These are phyloP conservation scores for Pseudogymnoascus sp. DNA, from an alignment of 2,329 filamentous ascomycete genomes.

Conservation along the genomic window DNA sequence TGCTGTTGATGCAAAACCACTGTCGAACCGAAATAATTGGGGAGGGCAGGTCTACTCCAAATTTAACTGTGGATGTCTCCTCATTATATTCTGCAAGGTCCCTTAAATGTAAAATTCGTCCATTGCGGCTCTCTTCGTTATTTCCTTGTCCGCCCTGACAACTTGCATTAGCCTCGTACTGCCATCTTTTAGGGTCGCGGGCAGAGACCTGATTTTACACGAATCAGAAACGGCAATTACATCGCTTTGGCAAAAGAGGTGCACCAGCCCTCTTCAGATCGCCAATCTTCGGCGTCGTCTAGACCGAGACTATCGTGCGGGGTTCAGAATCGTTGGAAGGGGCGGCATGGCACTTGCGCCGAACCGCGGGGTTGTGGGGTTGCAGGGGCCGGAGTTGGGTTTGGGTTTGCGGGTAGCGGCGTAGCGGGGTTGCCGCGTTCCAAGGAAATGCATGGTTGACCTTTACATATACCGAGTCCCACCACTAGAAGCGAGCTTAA, in stretches of 20 bases:
- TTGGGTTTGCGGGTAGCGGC: neutral
- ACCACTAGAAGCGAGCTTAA: neutral
- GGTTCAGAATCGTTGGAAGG: neutral
- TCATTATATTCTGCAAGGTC: neutral
- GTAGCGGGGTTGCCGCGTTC: neutral
- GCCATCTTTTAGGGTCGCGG: neutral
- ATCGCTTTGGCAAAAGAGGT: neutral
- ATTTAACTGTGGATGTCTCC: neutral
- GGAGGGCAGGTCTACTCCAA: neutral
- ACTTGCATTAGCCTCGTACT: neutral
- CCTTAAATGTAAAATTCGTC: neutral
- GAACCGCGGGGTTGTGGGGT: neutral
- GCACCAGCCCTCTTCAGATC: neutral
- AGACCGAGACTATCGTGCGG: neutral
- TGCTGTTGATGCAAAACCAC: neutral
- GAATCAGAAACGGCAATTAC: neutral
- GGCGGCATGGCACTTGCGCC: neutral
- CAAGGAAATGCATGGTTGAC: neutral
- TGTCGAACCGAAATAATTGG: neutral
- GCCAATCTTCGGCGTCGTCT: neutral
- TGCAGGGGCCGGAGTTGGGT: neutral
- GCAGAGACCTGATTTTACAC: neutral
- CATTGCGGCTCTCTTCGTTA: neutral
- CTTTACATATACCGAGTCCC: neutral
- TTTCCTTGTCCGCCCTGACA: neutral